Percentiles rank a stretch among this genome's conserved stretches.
Conservation (phyloP, 495 filamentous ascomycete species). For the Penicillium dipodomyicola region DNA sequence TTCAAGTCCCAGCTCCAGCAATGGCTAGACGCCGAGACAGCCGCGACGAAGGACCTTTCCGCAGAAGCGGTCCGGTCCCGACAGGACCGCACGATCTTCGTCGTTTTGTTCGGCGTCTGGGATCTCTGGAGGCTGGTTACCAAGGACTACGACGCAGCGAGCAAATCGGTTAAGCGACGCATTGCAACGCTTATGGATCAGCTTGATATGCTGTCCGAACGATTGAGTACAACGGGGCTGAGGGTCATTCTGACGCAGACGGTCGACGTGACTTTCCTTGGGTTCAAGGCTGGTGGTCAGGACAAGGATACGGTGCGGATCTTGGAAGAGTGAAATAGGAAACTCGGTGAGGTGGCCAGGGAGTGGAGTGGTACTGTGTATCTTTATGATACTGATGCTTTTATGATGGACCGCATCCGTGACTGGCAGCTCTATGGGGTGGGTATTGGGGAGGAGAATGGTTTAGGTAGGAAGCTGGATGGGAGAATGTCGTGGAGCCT, state of each 20-base stretch:
- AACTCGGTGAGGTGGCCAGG: slow-evolving; percentile 38
- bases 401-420: slow-evolving; percentile 49
- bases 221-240: slow-evolving; percentile 39
- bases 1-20: slow-evolving; percentile 43
- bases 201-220: slow-evolving; percentile 36
- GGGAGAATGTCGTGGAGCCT: slow-evolving; percentile 40
- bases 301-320: slow-evolving; percentile 44
- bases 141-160: slow-evolving; percentile 33
- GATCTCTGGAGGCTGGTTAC: slow-evolving; percentile 50
- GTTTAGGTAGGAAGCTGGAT: slow-evolving; percentile 39
- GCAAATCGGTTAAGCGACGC: slow-evolving; percentile 39
- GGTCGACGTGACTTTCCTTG: slow-evolving; percentile 52
- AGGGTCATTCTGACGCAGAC: slow-evolving; percentile 50
- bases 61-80: slow-evolving; percentile 24
- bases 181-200: slow-evolving; percentile 47
- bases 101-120: slow-evolving; percentile 50
- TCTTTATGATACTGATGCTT: slow-evolving; percentile 51
- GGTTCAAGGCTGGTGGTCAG: slow-evolving; percentile 32
- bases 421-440: slow-evolving; percentile 44
- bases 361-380: slow-evolving; percentile 47
- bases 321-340: slow-evolving; percentile 46
- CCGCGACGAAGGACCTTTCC: slow-evolving; percentile 19
- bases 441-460: slow-evolving; percentile 44
- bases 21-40: slow-evolving; percentile 39
- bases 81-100: slow-evolving; percentile 38